Base-by-base conservation (phyloP, 2,329 filamentous ascomycete genomes). In the Botrytis elliptica region DNA sequence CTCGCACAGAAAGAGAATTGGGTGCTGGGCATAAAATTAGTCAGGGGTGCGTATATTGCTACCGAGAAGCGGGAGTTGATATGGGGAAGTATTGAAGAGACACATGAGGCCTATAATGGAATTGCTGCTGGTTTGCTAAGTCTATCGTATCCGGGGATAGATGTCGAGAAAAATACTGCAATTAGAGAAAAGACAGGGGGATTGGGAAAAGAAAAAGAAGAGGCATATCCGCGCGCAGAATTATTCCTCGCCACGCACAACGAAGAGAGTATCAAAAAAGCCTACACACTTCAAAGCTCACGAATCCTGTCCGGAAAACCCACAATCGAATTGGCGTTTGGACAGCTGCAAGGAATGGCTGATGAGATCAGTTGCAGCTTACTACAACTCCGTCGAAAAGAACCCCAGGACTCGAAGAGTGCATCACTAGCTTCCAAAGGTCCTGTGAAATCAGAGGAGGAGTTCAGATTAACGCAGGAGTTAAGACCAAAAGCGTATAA, bases 291-390 rank as follows among this genome's bases (percentile, higher is more conserved):
- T 42, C 84, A 87, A 52, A 75, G 72, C n/a, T 46, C 65, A 4
- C 75, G 85, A 85, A 79, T 83, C 79, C 80, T 81, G 75, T 79
- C 82, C 3, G 81, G 82, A n/a, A 80, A 81, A 64, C 79, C 80
- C 40, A 81, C 81, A 12, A 81, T 81, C 2, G 83, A 86, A 68
- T 81, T 86, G 7, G 84, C 84, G 4, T 93, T 92, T 81, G 92
- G 92, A 12, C 94, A 97, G 84, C 88, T 97, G 1, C 92, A 95
- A 84, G 94, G 94, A 69, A 98, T 98, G 95, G 95, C 95, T 1
- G 95, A 97, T 78, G 94, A 97, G 81, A 89, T 97, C 72, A 94
- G 91, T 81, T 90, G 88, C 80, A 86, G 73, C 16, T 44, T 78
- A 2, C 46, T 78, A 22, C 75, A 89, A 80, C 83, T 90, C 5